Evolutionary conservation across 2,329 filamentous ascomycete genomes (phyloP), one percentile per base, ranked within the genome.

Genomic region (Fusarium sp.): DNA sequence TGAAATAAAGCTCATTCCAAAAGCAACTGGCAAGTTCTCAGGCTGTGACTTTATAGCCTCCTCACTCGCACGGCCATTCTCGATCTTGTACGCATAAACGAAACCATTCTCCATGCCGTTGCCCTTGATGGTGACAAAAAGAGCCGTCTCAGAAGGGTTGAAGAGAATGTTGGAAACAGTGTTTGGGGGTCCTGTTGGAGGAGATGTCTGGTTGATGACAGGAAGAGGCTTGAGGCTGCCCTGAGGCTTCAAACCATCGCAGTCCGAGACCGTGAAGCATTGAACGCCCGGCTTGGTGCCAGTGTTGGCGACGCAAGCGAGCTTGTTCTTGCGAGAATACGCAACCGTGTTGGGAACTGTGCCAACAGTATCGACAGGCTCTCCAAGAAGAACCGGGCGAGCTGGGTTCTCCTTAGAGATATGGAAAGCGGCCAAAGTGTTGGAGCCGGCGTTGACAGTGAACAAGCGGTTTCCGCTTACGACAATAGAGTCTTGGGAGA

Each of bases 151-250:
- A 1, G 53, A 67, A 20, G 64, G 62, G 6, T 67, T 67, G 44
- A 67, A 67, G 6, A 67, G 31, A 6, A 67, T 67, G 12, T 61
- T 20, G 1, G 64, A 67, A 7, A 50, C 64, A 6, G 64, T 67
- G 4, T 67, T 67, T 0, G 38, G 38, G 5, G 63, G 53, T 7
- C 64, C 62, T 7, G 28, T 35, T 9, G 65, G 48, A 4, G 62
- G 64, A 6, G 31, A 45, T 0, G 44, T 67, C 18, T 67, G 64
- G 0, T 9, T 6, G 5, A 42, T 1, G 6, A 67, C 20, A 1
- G 62, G 64, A 7, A 67, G 45, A 6, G 64, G 38, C 12, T 33
- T 60, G 1, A 61, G 38, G 7, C 8, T 36, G 0, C 64, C 64
- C 3, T 51, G 18, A 1, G 64, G 53, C 8, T 35, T 41, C 9